Base-by-base conservation (phyloP, 176 grass and related monocot genomes). In the Pontederia paniculata region DNA sequence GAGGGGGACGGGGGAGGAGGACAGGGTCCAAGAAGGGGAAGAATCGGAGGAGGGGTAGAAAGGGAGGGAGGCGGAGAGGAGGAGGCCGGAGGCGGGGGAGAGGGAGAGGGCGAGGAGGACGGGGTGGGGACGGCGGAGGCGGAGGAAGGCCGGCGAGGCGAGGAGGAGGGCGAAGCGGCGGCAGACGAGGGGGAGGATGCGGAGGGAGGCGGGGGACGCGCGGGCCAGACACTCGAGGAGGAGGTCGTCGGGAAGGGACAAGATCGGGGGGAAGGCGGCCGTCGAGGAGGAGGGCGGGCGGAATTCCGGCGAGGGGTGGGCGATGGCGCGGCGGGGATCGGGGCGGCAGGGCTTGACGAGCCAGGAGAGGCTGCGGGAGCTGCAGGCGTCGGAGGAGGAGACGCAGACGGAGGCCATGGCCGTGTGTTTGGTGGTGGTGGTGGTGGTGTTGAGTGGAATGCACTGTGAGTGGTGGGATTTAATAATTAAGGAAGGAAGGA, bases 301-400 rank as follows among this genome's bases (percentile, higher is more conserved):
- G 8, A 44, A 23, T 17, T 16, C 43, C 23, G 21, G 60, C 67
- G 44, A 28, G 55, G 76, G 45, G 57, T 14, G 10, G 82, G 81
- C 44, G 73, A 77, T 51, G 59, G 74, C 76, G 52, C 79, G 73
- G 22, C 58, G 51, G 54, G 88, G 88, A 56, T 93, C 76, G 9
- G 83, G 88, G 60, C 85, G 76, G 66, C 88, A 93, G 57, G 88
- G 81, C 57, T 79, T 80, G 12, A 77, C 73, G 20, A 93, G 50
- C 82, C 82, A 86, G 5, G 79, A 80, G 72, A 93, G 63, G 65
- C 88, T 69, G 21, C 83, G 76, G 14, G 88, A 77, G 60, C 86
- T 71, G 76, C 88, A 86, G 78, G 75, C 74, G 69, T 93, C 73
- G 28, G 28, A 37, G 28, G 28, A 37, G 7, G 28, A 37, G 1